Evolutionary conservation across 2,329 filamentous ascomycete species (phyloP), one percentile per base, ranked within the genome.

Genomic region (Pseudogymnoascus sp.): DNA sequence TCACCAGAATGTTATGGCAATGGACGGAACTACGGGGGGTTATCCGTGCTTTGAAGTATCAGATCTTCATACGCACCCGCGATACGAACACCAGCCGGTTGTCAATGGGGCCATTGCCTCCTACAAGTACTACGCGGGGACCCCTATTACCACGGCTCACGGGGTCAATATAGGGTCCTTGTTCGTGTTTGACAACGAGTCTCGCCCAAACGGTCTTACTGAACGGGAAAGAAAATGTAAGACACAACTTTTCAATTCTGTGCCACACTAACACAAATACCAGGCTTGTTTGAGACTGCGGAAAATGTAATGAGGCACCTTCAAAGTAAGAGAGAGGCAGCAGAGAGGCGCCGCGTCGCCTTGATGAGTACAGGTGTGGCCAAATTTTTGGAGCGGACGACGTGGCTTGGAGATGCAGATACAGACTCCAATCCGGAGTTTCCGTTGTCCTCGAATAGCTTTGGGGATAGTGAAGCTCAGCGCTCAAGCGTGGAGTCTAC

Each of bases 131-230:
- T 70, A 70, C 63, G 69, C 68, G 3, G 69, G 68, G 38, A 66
- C 65, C 10, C 69, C 69, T 11, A 70, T 70, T 55, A 68, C 65
- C 10, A 70, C 68, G 2, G 64, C 35, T 8, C 60, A 65, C 59
- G 67, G 69, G 4, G 64, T 70, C 35, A 69, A 67, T 38, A 70
- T 70, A 39, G 69, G 69, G 19, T 66, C 66, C 12, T 63, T 70
- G n/a, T 70, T 70, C 59, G 16, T 70, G 16, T 68, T 70, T 58
- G 67, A 69, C 63, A 62, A 68, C 35, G 75, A 76, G n/a, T 78
- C 81, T 0, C 80, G 82, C 6, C 59, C 59, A 23, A 67, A 79
- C 58, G 82, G 81, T 0, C 69, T 89, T 12, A 74, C 76, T 6
- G 65, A 72, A 0, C 75, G 76, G 8, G 78, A 84, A 58, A 67